Evolutionary conservation across 192 early-diverging fungal species (phyloP).

Genomic region (Coemansia sp.): DNA sequence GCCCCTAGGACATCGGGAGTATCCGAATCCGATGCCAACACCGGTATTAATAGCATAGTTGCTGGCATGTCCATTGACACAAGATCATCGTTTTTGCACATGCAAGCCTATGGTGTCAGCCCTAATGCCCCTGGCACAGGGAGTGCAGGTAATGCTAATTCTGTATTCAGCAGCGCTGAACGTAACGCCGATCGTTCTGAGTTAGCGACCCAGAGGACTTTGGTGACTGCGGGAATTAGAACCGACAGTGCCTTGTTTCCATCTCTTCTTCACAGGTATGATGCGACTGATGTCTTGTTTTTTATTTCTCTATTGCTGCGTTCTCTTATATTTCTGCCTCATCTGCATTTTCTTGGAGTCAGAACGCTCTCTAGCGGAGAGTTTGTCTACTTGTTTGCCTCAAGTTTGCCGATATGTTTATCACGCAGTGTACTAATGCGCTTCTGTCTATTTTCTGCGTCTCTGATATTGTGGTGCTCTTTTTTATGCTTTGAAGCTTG

Average conservation of each 20-base stretch:
- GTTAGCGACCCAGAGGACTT: conserved; percentile 23
- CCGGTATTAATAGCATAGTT: conserved; percentile 4
- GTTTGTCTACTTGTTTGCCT: conserved; percentile 1
- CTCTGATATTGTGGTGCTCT: not conserved
- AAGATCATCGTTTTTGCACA: conserved; percentile 18
- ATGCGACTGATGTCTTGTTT: conserved; percentile 13
- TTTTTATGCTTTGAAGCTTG: not conserved
- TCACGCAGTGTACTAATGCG: conserved; percentile 3
- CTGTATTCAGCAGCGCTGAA: conserved; percentile 34
- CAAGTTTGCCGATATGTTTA: not conserved
- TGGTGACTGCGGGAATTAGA: conserved; percentile 14
- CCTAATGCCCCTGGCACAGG: conserved; percentile 8
- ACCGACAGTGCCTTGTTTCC: conserved; percentile 40
- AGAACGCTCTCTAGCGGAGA: conserved; percentile 4
- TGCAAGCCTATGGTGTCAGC: conserved; percentile 15
- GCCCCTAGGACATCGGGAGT: not conserved
- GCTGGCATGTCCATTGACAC: conserved; percentile 7
- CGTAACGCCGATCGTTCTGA: conserved; percentile 16
- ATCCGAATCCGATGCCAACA: not conserved
- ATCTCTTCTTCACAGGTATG: conserved; percentile 48
- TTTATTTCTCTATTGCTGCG: not conserved
- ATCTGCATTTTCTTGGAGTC: too few species aligned
- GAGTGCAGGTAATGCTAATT: conserved; percentile 19
- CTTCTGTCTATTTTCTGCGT: not conserved
- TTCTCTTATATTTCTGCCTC: conserved; percentile 1